Evolutionary conservation across 176 grass and related monocot species (phyloP), one percentile per base, ranked within the genome.

Genomic region (Lolium rigidum): DNA sequence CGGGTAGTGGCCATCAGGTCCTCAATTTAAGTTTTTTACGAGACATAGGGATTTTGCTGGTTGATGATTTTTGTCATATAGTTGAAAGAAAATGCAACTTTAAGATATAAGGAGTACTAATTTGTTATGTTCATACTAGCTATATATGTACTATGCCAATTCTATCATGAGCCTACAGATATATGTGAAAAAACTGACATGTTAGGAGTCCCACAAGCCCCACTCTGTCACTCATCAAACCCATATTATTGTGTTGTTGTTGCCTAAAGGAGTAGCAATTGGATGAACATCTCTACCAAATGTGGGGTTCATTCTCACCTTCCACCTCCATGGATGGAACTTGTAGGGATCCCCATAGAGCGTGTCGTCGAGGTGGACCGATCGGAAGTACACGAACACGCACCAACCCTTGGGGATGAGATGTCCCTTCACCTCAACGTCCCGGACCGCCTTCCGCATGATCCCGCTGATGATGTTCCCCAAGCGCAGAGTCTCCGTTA

Each of bases 241-340:
- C 85, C 74, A 11, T 16, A 26, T 58, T 80, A 80, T 10, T 12
- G 24, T 80, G 89, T 1, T 87, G 89, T 58, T 87, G 89, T 31
- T 87, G 58, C 80, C 85, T 90, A 87, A 90, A 90, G 80, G 39
- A 28, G 85, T 76, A 52, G 85, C 80, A 90, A 68, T 16, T 28
- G 74, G 80, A 90, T 87, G 48, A 90, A 52, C 80, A 87, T 90
- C 80, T 74, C 89, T 66, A 90, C 75, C 84, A 22, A 73, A 87
- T 80, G 85, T 87, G 85, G 89, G 85, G 68, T 28, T 59, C 26
- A 0, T 60, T 62, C 56, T 91, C 86, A 99, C 97, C 97, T 99
- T 94, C 97, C 97, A 99, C 82, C 97, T 99, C 97, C 97, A 99
- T 83, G 97, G 97, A 80, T 94, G 90, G 89, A 99, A 99, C 80